A percentile compares a stretch with the other conserved stretches of the same genome.
These are phyloP conservation scores for Metarhizium rileyi DNA, from an alignment of 2,329 filamentous ascomycete species.

Conservation along the genomic window DNA sequence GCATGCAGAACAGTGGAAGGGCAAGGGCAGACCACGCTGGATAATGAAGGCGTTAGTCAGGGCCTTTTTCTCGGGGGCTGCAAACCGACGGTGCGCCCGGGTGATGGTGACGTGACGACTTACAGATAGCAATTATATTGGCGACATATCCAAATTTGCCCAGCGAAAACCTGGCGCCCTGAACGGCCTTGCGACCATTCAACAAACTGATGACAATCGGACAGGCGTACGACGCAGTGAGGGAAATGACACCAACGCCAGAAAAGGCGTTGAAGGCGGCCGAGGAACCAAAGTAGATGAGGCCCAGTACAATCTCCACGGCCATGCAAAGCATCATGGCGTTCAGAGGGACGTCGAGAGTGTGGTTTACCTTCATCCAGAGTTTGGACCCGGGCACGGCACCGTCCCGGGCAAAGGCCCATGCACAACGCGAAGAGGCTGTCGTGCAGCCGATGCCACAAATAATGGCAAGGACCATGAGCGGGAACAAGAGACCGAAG, in stretches of 20 bases:
- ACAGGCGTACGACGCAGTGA: conserved; percentile 58
- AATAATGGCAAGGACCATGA: conserved; percentile 56
- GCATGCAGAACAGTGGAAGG: conserved; percentile 68
- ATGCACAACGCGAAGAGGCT: conserved; percentile 56
- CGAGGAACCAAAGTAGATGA: conserved; percentile 60
- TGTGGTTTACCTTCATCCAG: conserved; percentile 53
- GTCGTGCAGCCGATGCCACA: conserved; percentile 63
- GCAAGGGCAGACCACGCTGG: conserved; percentile 57
- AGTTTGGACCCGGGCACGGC: conserved; percentile 53
- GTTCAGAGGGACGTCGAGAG: conserved; percentile 56
- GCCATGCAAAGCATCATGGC: conserved; percentile 64
- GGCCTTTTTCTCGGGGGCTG: not conserved
- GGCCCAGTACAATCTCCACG: conserved; percentile 51
- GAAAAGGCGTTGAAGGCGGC: conserved; percentile 67
- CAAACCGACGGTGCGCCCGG: too few species aligned
- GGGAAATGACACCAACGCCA: conserved; percentile 58
- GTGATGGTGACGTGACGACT: conserved; percentile 15
- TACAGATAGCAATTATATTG: conserved; percentile 57
- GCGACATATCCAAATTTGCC: conserved; percentile 49
- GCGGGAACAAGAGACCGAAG: conserved; percentile 52
- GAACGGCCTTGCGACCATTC: conserved; percentile 49
- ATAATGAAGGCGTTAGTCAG: conserved; percentile 7
- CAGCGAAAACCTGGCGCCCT: conserved; percentile 48
- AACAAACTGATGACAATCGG: conserved; percentile 57
- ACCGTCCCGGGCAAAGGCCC: conserved; percentile 62